Conservation (phyloP, 2,329 filamentous ascomycete genomes). For the Teratosphaeria viscida region DNA sequence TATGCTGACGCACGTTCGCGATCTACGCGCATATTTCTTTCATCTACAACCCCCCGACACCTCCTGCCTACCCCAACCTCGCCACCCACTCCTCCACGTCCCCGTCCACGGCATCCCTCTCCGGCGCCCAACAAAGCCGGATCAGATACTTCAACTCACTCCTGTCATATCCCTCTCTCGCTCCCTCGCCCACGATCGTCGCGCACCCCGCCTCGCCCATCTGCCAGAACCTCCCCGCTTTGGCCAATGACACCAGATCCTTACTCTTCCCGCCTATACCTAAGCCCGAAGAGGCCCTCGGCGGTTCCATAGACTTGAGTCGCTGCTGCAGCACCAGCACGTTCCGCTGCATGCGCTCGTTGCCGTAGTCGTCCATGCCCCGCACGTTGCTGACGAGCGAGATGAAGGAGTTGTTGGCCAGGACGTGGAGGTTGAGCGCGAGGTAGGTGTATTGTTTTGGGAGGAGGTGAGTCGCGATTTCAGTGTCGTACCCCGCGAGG, state of each 20-base stretch:
- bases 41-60: neutral
- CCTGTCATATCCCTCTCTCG: slow-evolving; percentile 22
- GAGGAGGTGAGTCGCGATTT: slow-evolving; percentile 61
- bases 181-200: slow-evolving; percentile 27
- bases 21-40: no score
- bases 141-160: slow-evolving; percentile 32
- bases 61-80: neutral
- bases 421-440: slow-evolving; percentile 60
- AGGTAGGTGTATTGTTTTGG: slow-evolving; percentile 60
- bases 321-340: slow-evolving; percentile 94
- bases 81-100: slow-evolving; percentile 13
- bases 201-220: slow-evolving; percentile 51
- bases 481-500: slow-evolving; percentile 80
- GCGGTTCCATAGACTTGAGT: slow-evolving; percentile 78
- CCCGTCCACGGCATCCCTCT: slow-evolving; percentile 14
- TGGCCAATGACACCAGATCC: slow-evolving; percentile 46
- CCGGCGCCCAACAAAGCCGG: slow-evolving; percentile 24
- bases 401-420: slow-evolving; percentile 73
- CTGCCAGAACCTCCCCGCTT: slow-evolving; percentile 57
- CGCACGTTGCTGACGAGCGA: slow-evolving; percentile 57
- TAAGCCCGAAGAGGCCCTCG: slow-evolving; percentile 11
- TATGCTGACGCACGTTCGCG: no score
- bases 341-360: slow-evolving; percentile 82
- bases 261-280: neutral
- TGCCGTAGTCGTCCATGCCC: slow-evolving; percentile 73